Base-by-base conservation (phyloP, 495 filamentous ascomycete genomes). In the Neurospora sp. region DNA sequence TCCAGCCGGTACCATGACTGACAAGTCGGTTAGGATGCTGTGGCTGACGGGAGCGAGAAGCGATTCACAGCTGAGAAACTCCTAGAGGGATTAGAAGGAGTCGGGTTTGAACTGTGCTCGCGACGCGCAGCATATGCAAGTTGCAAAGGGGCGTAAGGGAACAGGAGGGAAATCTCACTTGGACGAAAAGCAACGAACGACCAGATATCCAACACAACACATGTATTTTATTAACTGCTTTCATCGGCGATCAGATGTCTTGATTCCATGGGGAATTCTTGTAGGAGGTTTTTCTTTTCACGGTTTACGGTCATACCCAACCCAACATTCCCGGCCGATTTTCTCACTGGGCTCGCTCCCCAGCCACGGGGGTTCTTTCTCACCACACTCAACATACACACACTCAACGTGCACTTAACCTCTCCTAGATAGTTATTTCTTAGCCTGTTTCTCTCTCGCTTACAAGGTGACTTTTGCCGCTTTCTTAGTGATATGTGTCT, bases 201-300 rank as follows among this genome's bases (percentile, higher is more conserved):
- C 48, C 71, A 39, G 48, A 72, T 72, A 72, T 72, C 71, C 71
- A 35, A 69, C 41, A 65, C 53, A 65, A 31, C 53, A 65, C 71
- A 37, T 72, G 71, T 72, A 72, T 69, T 72, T 42, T 72, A 72
- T 61, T 65, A 65, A 65, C 53, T 65, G 53, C 27, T 65, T 65
- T 65, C 27, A 9, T 65, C 27, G 53, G 53, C 53, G 53, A 65
- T 65, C 53, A 65, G 53, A 65, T 35, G 53, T 65, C 31, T 65
- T 65, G 53, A 65, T 37, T 65, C 35, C 53, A 65, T 9, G 27
- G 53, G 53, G 53, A 65, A 65, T 65, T 37, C 14, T 65, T 65
- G 53, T 65, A 65, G 53, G 53, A 37, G 53, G 53, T 65, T 65
- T 65, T 65, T 65, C 53, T 35, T 65, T 65, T 65, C 53, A 65